Evolutionary conservation across 495 filamentous ascomycete species (phyloP).

Genomic region (Aspergillus kassunensis): DNA sequence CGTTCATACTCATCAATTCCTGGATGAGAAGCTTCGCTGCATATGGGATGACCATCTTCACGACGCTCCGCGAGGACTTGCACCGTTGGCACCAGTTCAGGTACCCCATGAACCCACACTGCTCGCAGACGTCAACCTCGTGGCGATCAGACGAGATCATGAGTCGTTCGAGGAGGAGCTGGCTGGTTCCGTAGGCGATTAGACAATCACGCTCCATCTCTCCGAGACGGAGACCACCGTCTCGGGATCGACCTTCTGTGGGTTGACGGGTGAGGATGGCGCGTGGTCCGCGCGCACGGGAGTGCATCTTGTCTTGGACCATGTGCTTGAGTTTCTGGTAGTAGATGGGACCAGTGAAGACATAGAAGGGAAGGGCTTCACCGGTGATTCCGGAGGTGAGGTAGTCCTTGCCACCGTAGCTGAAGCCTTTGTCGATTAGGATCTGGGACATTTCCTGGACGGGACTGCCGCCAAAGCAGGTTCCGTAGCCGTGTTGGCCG

Average conservation of each 20-base stretch:
- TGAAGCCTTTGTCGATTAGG: slow-evolving; percentile 84
- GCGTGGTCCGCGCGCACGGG: slow-evolving; percentile 80
- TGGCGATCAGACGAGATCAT: slow-evolving; percentile 92
- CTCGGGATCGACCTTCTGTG: slow-evolving; percentile 88
- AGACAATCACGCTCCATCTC: slow-evolving; percentile 99
- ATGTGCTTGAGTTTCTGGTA: slow-evolving; percentile 99
- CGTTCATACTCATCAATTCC: slow-evolving; percentile 96
- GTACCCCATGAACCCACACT: slow-evolving; percentile 92
- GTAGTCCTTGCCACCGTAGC: slow-evolving; percentile 94
- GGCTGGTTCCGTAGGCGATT: slow-evolving; percentile 91
- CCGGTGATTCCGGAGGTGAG: slow-evolving; percentile 94
- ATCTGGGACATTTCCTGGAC: slow-evolving; percentile 85
- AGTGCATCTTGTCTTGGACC: slow-evolving; percentile 99
- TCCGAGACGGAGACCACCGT: slow-evolving; percentile 88
- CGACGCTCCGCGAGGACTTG: slow-evolving; percentile 71
- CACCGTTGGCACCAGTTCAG: slow-evolving; percentile 90
- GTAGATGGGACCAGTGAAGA: slow-evolving; percentile 98
- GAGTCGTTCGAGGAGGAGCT: slow-evolving; percentile 86
- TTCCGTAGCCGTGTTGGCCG: slow-evolving; percentile 83
- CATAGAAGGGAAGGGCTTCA: slow-evolving; percentile 87
- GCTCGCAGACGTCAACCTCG: slow-evolving; percentile 86
- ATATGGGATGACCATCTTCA: slow-evolving; percentile 96
- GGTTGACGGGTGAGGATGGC: slow-evolving; percentile 94
- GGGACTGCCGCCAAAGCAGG: slow-evolving; percentile 89
- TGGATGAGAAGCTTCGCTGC: slow-evolving; percentile 96